Percentiles rank a stretch among this genome's conserved stretches.
These are phyloP conservation scores for Lactarius indigo DNA, from an alignment of 768 basidiomycete genomes.

Conservation along the genomic window DNA sequence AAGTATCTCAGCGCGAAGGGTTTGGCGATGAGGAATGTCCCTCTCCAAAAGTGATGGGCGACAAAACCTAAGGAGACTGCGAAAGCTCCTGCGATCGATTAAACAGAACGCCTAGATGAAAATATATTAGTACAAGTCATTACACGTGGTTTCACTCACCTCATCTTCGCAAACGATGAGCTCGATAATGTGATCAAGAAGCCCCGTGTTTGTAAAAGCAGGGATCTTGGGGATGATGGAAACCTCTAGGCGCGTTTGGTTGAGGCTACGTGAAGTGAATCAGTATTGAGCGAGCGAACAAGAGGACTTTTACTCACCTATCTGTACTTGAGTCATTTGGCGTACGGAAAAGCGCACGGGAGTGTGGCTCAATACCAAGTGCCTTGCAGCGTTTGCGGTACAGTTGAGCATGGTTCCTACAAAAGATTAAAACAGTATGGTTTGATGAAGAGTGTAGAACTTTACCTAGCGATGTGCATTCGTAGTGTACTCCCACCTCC, in stretches of 20 bases:
- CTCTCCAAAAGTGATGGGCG: not conserved
- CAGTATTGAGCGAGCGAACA: not conserved
- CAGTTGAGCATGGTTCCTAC: not conserved
- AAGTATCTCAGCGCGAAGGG: not conserved
- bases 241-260: not conserved
- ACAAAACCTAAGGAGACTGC: not conserved
- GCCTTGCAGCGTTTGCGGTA: not conserved
- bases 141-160: not conserved
- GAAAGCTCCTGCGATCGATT: not conserved
- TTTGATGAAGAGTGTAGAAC: too few relatives aligned
- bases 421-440: not conserved
- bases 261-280: not conserved
- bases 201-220: not conserved
- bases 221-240: not conserved
- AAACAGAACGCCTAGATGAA: not conserved
- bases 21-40: not conserved
- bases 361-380: not conserved
- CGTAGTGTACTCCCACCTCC: not conserved
- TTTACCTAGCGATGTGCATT: not conserved
- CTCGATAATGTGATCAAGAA: not conserved
- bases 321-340: not conserved
- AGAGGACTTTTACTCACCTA: not conserved
- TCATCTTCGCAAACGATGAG: not conserved
- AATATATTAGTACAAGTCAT: not conserved
- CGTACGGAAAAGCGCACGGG: not conserved